Evolutionary conservation across 306 rosid species (phyloP), one percentile per base, ranked within the genome.

Genomic region (Prunus fruticosa): DNA sequence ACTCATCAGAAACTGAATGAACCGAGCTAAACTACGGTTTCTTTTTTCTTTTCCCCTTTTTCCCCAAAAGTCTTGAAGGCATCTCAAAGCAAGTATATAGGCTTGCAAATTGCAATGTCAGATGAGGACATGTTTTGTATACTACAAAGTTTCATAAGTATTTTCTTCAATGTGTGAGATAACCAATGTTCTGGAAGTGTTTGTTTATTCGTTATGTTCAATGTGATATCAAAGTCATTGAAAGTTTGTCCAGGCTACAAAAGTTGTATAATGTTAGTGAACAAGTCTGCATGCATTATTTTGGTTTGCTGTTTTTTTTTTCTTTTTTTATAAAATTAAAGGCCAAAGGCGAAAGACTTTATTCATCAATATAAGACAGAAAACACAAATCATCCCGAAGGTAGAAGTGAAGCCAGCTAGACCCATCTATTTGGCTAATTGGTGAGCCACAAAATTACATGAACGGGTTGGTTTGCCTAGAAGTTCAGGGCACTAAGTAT

Each of bases 61-160:
- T 18, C 30, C 43, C 22, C 22, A 16, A 15, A 15, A 22, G 12
- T 62, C 12, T 41, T 73, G 57, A 58, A 25, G 11, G 45, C 64
- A 27, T 45, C 50, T 77, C 7, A 51, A 65, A 79, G 38, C 11
- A 41, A 38, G 50, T 72, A 60, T 38, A 64, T 64, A 57, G 76
- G 19, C 56, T 75, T 49, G 43, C 61, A 45, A 28, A 75, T 43
- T 81, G 19, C 47, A 1, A 50, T 47, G 64, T 15, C 38, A 67
- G 90, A 81, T 74, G 81, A 82, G 46, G 80, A 83, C 84, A 76
- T 69, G 49, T 73, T 82, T 76, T 72, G n/a, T 82, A 45, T 82
- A 3, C 9, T 61, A 69, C 61, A 18, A 83, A 47, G 85, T 57
- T 60, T 72, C 67, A 34, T 71, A 58, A 68, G 6, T 64, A 46